These are phyloP conservation scores for Solanum hybrid DNA, from an alignment of 305 asterid genomes.

Conservation along the genomic window DNA sequence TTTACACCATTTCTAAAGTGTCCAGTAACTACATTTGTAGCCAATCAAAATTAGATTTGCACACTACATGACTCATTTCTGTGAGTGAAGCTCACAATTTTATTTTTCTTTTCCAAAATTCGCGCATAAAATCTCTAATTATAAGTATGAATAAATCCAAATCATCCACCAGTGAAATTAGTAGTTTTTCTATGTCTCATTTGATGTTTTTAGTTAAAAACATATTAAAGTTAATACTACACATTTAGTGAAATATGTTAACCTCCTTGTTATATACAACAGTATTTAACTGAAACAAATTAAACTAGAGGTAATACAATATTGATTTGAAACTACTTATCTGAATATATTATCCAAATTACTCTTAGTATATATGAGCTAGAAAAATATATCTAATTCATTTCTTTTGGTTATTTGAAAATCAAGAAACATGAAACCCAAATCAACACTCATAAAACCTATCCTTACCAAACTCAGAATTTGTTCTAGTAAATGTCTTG, in stretches of 20 bases:
- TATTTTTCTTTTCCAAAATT: too few relatives aligned
- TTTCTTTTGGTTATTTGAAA: background rate
- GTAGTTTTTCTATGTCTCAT: too few relatives aligned
- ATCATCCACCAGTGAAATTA: too few relatives aligned
- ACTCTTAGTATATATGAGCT: background rate
- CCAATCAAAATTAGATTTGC: too few relatives aligned
- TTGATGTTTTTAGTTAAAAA: too few relatives aligned
- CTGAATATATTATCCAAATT: background rate
- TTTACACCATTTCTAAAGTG: too few relatives aligned
- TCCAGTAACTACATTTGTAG: too few relatives aligned
- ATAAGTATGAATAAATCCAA: too few relatives aligned
- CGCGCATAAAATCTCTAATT: too few relatives aligned
- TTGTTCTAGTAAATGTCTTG: background rate
- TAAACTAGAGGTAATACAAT: background rate
- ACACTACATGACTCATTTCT: too few relatives aligned
- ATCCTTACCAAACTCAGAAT: background rate
- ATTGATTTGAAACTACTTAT: background rate
- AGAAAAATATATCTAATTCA: background rate
- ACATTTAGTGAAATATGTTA: background rate
- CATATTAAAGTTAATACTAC: background rate
- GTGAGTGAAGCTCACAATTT: too few relatives aligned
- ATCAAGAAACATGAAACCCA: background rate
- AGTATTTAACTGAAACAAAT: background rate
- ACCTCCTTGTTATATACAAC: background rate
- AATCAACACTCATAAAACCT: too few relatives aligned